Evolutionary conservation across 2,329 filamentous ascomycete species (phyloP).

Genomic region (Fusarium hostae): DNA sequence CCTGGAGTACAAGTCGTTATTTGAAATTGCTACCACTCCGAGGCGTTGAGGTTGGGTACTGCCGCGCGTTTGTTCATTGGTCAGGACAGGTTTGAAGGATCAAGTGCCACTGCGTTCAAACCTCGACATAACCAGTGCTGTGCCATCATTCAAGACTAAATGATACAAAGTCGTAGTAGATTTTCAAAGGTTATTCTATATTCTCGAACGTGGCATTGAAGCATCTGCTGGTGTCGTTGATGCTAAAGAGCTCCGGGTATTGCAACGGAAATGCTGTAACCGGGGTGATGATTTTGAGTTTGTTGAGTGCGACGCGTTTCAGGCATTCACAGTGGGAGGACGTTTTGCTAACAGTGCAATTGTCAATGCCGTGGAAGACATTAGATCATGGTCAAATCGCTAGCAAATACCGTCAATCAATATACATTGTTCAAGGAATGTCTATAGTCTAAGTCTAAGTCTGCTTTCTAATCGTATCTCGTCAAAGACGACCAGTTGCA

Average conservation of each 20-base stretch:
- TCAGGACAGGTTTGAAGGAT: no score
- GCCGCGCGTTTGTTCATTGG: no score
- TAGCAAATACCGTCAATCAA: neutral
- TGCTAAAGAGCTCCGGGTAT: neutral
- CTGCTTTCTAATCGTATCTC: conserved; percentile 2
- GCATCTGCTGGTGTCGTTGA: neutral
- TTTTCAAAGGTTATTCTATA: fast-evolving
- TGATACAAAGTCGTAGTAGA: no score
- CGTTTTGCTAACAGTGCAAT: neutral
- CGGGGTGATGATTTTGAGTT: neutral
- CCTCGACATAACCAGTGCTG: no score
- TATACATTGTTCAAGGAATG: conserved; percentile 9
- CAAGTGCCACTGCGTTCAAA: no score
- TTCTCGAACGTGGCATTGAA: neutral
- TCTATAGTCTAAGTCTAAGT: conserved; percentile 29
- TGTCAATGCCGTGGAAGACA: fast-evolving
- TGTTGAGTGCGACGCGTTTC: neutral
- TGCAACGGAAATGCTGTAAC: neutral
- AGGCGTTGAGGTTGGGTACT: no score
- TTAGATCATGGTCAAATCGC: fast-evolving
- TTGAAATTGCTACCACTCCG: no score
- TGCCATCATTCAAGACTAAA: no score
- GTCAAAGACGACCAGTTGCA: conserved; percentile 12
- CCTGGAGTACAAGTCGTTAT: fast-evolving
- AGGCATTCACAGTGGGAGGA: neutral